phyloP scores from a whole-genome alignment of 192 early-diverging fungal genomes.

The Gryganskiella cystojenkinii region DNA sequence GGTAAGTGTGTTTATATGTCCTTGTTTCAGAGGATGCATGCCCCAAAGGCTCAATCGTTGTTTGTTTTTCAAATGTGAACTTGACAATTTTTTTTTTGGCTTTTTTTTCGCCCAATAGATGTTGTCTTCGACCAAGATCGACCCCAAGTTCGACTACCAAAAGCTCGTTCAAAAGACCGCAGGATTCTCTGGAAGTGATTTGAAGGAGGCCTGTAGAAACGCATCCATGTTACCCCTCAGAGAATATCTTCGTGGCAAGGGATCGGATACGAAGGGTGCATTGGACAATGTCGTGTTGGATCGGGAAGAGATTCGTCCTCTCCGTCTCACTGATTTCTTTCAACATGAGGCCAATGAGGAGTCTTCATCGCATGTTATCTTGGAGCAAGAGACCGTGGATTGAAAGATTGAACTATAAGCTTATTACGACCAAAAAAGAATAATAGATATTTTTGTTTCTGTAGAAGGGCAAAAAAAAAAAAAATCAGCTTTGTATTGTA shows the following conservation, averaged over 20 bases:
- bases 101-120: constrained; percentile 68
- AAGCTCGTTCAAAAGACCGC: constrained; percentile 78
- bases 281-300: constrained; percentile 33
- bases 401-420: no score
- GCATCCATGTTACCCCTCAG: constrained; percentile 96
- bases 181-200: constrained; percentile 91
- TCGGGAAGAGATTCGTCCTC: constrained; percentile 33
- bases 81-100: background rate
- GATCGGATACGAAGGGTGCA: constrained; percentile 41
- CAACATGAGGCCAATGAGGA: constrained; percentile 50
- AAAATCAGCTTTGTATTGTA: no score
- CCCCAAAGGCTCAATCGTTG: background rate
- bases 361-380: constrained; percentile 49
- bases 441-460: no score
- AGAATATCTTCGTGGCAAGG: constrained; percentile 75
- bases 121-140: constrained; percentile 76
- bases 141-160: constrained; percentile 71
- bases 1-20: constrained; percentile 47
- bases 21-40: background rate
- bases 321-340: constrained; percentile 46
- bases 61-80: background rate
- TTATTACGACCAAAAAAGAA: no score
- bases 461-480: no score
- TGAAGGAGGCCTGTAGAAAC: constrained; percentile 97
- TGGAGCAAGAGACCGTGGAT: constrained; percentile 45